Conservation (phyloP, 805 yeast species). For the Citeromyces nyonsensis region DNA sequence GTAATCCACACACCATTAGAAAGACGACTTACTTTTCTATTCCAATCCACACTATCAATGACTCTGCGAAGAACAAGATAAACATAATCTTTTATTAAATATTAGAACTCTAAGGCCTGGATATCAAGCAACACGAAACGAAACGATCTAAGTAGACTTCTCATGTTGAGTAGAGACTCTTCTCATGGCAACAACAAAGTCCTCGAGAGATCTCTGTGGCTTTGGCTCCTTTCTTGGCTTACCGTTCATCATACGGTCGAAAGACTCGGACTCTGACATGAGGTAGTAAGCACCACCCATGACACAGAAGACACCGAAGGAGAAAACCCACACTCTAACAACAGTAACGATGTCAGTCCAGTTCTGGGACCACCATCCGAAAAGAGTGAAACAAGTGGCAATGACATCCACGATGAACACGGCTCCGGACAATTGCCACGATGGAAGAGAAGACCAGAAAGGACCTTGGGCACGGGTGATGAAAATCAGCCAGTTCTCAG, state of each 20-base stretch:
- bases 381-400: constrained; percentile 83
- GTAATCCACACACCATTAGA: too few relatives aligned
- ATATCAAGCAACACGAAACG: too few relatives aligned
- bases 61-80: too few relatives aligned
- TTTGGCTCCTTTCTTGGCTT: constrained; percentile 42
- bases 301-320: constrained; percentile 93
- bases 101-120: too few relatives aligned
- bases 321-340: constrained; percentile 89
- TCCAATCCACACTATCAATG: too few relatives aligned
- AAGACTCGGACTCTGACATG: constrained; percentile 70
- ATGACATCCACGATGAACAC: constrained; percentile 79
- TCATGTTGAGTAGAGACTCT: constrained; percentile 86
- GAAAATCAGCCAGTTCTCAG: constrained; percentile 97
- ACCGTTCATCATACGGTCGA: constrained; percentile 79
- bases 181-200: constrained; percentile 75
- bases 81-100: too few relatives aligned
- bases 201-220: constrained; percentile 62
- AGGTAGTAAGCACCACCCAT: constrained; percentile 93
- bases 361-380: constrained; percentile 98
- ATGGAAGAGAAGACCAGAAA: constrained; percentile 93
- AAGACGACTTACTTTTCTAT: too few relatives aligned
- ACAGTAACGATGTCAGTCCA: constrained; percentile 94
- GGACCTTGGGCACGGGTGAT: constrained; percentile 96
- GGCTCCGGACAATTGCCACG: constrained; percentile 95
- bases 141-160: constrained; percentile 37